Conservation (phyloP, 352 stramenopile genomes). For the Phytophthora pinifolia region DNA sequence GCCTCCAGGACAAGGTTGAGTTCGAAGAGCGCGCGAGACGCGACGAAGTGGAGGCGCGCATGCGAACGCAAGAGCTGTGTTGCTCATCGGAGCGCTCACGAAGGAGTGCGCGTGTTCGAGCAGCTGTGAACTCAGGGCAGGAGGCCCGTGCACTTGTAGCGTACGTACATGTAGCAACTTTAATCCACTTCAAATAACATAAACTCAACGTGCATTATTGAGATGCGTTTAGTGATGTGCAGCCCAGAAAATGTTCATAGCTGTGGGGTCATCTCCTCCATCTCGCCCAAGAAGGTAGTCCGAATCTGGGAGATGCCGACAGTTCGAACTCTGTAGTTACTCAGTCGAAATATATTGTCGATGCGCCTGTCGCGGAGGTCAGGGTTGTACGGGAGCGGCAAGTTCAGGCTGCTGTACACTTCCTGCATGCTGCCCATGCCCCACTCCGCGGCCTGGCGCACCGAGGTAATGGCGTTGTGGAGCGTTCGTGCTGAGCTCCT, state of each 20-base stretch:
- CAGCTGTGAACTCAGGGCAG: too few relatives aligned
- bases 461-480: slow-evolving; percentile 7
- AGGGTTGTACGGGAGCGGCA: neutral
- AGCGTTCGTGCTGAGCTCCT: neutral
- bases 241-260: too few relatives aligned
- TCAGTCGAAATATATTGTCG: slow-evolving; percentile 4
- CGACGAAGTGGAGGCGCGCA: slow-evolving; percentile 1
- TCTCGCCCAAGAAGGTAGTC: neutral
- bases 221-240: too few relatives aligned
- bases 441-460: slow-evolving; percentile 3
- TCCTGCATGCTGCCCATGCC: slow-evolving; percentile 4
- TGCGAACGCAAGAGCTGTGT: neutral
- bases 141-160: neutral
- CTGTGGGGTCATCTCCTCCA: neutral
- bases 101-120: slow-evolving; percentile 7
- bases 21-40: slow-evolving; percentile 3
- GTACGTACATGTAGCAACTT: too few relatives aligned
- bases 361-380: neutral
- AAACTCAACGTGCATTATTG: too few relatives aligned
- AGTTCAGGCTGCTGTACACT: neutral
- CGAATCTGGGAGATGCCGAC: slow-evolving; percentile 5
- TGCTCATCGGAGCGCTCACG: neutral
- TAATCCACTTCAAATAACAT: too few relatives aligned
- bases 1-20: slow-evolving; percentile 4
- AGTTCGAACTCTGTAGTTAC: slow-evolving; percentile 14